Evolutionary conservation across 2,329 filamentous ascomycete species (phyloP), one percentile per base, ranked within the genome.

Genomic region (Epicoccum sorghinum): DNA sequence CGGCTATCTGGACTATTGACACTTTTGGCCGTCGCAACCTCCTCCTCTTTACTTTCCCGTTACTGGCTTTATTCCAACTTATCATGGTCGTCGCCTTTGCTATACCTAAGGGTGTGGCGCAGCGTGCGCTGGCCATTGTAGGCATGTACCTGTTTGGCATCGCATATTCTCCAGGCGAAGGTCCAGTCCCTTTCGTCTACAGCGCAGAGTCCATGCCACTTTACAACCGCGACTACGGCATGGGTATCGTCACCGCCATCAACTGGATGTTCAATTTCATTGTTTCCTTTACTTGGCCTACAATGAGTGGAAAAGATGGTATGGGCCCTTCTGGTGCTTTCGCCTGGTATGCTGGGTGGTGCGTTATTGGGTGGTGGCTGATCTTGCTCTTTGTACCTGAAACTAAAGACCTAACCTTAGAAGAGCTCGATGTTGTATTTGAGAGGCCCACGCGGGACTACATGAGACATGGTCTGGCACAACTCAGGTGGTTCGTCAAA

Each of bases 1-100:
- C 83, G 0, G 82, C 83, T 1, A 70, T 86, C 38, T 85, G 76
- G 76, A 82, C 82, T 6, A 86, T 86, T 62, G 83, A 86, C 57
- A 68, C 66, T 0, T 68, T 67, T 36, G 83, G 83, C 1, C 57
- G 83, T 6, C 78, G 83, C 12, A 78, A 76, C 6, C 69, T 85
- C 3, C 65, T 76, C 7, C 68, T 76, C 51, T 76, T 77, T 56
- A 82, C 79, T 0, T 81, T 80, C 61, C 79, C 79, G 0, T 79
- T 78, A 64, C 78, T 79, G 76, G 75, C 70, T 24, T 70, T 76
- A 39, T 65, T 69, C 65, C 70, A 41, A 47, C 57, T 35, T 42
- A 37, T 55, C n/a, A 55, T 62, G 14, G 58, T 52, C 1, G 47
- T 60, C 29, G 51, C 49, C 37, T 57, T 55, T 25, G 54, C 52